Percentiles rank a stretch among this genome's conserved stretches.
phyloP scores from a whole-genome alignment of 2,329 filamentous ascomycete genomes.

The Exophiala lecanii-corni region DNA sequence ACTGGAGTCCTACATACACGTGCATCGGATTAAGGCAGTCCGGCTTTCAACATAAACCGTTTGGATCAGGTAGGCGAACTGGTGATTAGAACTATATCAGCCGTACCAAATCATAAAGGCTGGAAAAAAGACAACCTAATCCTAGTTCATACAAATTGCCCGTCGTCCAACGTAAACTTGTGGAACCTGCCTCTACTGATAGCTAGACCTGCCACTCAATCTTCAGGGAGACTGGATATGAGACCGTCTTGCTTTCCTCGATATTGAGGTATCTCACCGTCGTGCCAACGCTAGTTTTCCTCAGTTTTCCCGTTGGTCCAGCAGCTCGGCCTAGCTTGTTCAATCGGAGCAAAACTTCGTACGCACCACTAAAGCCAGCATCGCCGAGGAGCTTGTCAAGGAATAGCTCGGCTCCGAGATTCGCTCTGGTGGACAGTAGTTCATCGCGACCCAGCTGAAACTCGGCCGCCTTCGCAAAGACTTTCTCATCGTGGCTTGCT shows the following conservation, averaged over 20 bases:
- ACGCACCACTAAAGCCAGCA: conserved; percentile 49
- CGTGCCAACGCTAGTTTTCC: conserved; percentile 32
- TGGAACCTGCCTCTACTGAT: no score
- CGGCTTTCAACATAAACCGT: no score
- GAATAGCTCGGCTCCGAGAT: conserved; percentile 57
- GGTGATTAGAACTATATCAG: no score
- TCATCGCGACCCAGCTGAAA: conserved; percentile 48
- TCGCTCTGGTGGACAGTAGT: conserved; percentile 23
- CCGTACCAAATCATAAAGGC: no score
- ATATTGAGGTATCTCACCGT: conserved; percentile 22
- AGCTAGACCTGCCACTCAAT: conserved; percentile 40
- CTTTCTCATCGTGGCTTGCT: conserved; percentile 51
- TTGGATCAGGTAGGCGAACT: no score
- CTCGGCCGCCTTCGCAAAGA: conserved; percentile 57
- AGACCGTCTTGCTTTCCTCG: conserved; percentile 32
- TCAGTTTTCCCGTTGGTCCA: conserved; percentile 36
- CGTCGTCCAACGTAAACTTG: no score
- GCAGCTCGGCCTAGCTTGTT: conserved; percentile 37
- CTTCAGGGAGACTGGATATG: conserved; percentile 42
- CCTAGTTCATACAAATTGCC: no score
- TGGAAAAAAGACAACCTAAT: no score
- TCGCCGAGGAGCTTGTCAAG: conserved; percentile 59
- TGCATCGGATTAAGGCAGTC: no score
- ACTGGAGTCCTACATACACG: no score
- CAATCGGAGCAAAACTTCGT: conserved; percentile 34